A percentile compares a stretch with the other conserved stretches of the same genome.
phyloP scores from a whole-genome alignment of 805 yeast genomes.

The Lipomyces mesembrius region DNA sequence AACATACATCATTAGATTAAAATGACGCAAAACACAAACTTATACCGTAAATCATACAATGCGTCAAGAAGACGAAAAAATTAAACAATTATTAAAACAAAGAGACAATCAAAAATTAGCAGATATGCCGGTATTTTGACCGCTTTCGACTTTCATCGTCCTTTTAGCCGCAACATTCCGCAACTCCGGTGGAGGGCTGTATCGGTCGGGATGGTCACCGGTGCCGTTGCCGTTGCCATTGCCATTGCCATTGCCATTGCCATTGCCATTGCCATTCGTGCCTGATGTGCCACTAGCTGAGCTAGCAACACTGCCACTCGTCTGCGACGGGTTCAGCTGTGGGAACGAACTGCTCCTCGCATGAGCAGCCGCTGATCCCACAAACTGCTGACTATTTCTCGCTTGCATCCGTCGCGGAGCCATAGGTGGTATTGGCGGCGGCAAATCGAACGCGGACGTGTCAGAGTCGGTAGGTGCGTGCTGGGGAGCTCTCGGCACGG shows the following conservation, averaged over 20 bases:
- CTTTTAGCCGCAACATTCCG: background rate
- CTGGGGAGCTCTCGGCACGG: background rate
- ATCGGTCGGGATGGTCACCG: background rate
- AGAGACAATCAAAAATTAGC: slow-evolving; percentile 7
- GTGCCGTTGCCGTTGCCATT: background rate
- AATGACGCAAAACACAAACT: background rate
- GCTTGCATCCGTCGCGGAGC: slow-evolving; percentile 20
- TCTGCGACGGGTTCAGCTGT: background rate
- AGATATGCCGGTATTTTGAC: slow-evolving; percentile 3
- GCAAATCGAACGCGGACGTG: background rate
- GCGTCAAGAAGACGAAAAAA: background rate
- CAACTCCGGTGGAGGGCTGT: background rate
- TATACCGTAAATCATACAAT: background rate
- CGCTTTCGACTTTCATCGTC: background rate
- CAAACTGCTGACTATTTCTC: background rate
- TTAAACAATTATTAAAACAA: background rate
- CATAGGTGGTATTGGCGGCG: slow-evolving; percentile 29
- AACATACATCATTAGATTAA: background rate
- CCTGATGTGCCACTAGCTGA: background rate
- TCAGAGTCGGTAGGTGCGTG: slow-evolving; percentile 1
- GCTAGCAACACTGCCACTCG: slow-evolving; percentile 3
- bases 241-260: background rate
- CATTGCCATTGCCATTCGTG: background rate
- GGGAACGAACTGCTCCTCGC: slow-evolving; percentile 10
- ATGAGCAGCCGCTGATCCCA: background rate